Conservation (phyloP, 768 basidiomycete genomes). For the Suillus cothurnatus region DNA sequence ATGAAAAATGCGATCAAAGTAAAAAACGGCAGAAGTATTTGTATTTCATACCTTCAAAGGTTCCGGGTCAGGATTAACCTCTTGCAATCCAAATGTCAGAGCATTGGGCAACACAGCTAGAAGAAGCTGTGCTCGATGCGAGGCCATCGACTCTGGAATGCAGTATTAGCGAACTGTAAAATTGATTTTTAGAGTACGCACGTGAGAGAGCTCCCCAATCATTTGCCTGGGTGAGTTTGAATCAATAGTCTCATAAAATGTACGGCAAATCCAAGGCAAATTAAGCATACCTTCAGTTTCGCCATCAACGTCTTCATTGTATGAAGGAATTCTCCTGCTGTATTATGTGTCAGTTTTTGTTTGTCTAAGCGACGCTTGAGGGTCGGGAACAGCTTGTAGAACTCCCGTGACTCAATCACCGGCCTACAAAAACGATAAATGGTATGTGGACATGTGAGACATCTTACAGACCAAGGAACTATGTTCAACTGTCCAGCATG, state of each 20-base stretch:
- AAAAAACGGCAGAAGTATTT: neutral
- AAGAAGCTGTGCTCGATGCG: constrained; percentile 48
- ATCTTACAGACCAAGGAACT: constrained; percentile 51
- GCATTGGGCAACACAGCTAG: constrained; percentile 47
- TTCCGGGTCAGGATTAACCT: constrained; percentile 47
- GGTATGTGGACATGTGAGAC: neutral
- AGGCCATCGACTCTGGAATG: constrained; percentile 46
- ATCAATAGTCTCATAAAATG: neutral
- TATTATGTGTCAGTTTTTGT: constrained; percentile 38
- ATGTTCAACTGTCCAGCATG: constrained; percentile 32
- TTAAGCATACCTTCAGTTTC: constrained; percentile 52
- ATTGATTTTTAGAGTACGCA: constrained; percentile 31
- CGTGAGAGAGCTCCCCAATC: constrained; percentile 69
- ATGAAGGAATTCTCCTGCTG: constrained; percentile 50
- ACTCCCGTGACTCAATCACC: constrained; percentile 62
- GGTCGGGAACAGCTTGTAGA: constrained; percentile 53
- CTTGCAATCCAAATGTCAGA: constrained; percentile 47
- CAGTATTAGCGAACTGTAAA: neutral
- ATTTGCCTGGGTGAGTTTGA: constrained; percentile 43
- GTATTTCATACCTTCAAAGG: constrained; percentile 46
- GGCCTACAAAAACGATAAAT: constrained; percentile 32
- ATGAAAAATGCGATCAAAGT: neutral
- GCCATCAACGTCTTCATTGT: constrained; percentile 67
- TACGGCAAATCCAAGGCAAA: neutral
- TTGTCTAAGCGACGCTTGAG: constrained; percentile 51